Conservation (phyloP, 164 flowering plant genomes). For the Kalanchoe fedtschenkoi region DNA sequence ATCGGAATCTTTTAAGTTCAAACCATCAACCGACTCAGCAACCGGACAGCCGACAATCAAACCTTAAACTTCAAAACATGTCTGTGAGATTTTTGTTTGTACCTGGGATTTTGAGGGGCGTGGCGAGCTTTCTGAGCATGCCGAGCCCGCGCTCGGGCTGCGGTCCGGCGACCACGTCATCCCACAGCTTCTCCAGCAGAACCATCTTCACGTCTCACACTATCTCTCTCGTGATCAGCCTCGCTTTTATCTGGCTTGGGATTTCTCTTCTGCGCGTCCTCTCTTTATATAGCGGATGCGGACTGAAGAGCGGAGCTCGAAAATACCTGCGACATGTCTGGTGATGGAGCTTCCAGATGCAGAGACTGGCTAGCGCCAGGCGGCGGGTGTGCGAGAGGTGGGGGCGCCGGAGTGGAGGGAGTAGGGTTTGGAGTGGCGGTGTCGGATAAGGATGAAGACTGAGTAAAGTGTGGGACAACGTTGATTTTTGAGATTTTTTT, state of each 20-base stretch:
- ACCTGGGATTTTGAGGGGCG: conserved; percentile 32
- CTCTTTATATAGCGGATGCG: no score
- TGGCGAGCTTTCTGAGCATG: conserved; percentile 39
- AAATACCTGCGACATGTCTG: no score
- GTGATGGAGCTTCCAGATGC: background rate
- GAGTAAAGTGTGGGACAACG: conserved; percentile 14
- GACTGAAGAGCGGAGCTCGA: no score
- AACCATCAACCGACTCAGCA: no score
- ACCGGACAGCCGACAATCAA: no score
- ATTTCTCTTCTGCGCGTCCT: no score
- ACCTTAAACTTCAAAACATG: no score
- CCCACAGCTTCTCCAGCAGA: conserved; percentile 74
- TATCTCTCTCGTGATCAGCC: no score
- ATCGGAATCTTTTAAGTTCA: no score
- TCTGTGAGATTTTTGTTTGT: background rate
- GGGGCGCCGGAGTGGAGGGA: background rate
- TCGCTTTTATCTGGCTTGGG: no score
- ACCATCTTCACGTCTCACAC: no score
- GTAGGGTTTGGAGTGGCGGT: background rate
- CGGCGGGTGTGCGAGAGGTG: background rate
- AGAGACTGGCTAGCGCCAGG: background rate
- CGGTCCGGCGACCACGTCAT: conserved; percentile 79
- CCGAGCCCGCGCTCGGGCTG: conserved; percentile 80
- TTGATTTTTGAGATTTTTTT: background rate
- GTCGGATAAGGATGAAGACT: conserved; percentile 27